These are phyloP conservation scores for Phytopythium boreale DNA, from an alignment of 352 stramenopile genomes.

Conservation along the genomic window DNA sequence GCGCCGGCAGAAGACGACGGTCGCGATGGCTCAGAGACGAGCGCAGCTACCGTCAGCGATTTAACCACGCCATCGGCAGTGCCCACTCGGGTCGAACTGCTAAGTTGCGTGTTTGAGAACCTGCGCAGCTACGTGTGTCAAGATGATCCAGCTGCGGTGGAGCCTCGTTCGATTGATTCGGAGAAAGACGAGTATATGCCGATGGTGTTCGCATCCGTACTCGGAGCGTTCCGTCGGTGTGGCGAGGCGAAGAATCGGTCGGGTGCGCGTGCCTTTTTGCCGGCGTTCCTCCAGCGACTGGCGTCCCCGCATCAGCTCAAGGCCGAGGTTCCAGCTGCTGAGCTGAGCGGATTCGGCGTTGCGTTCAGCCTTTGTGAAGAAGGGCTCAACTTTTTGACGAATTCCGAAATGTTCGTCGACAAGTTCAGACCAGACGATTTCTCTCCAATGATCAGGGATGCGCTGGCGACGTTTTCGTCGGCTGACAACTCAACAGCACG, in stretches of 20 bases:
- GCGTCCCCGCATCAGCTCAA: conserved; percentile 11
- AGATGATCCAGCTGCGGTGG: background rate
- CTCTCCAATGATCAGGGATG: background rate
- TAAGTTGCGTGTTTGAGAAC: conserved; percentile 5
- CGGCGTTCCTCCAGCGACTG: background rate
- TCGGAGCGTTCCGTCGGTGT: conserved; percentile 33
- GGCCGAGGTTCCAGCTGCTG: conserved; percentile 15
- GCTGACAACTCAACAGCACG: conserved; percentile 4
- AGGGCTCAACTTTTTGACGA: conserved; percentile 12
- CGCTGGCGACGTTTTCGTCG: background rate
- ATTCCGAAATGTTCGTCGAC: background rate
- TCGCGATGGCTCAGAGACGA: background rate
- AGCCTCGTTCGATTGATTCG: background rate
- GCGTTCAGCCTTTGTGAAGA: conserved; percentile 45
- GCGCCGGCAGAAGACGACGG: background rate
- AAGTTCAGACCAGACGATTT: conserved; percentile 8
- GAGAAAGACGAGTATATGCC: conserved; percentile 9
- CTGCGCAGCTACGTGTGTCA: background rate
- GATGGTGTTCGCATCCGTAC: conserved; percentile 29
- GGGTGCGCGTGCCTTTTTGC: background rate
- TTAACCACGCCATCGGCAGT: background rate
- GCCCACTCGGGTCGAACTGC: conserved; percentile 1
- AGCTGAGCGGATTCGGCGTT: conserved; percentile 53
- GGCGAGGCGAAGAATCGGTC: background rate
- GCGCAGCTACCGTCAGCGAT: background rate